Percentiles rank a stretch among this genome's conserved stretches.
phyloP scores from a whole-genome alignment of 2,329 filamentous ascomycete species.

The Neocucurbitaria cava region DNA sequence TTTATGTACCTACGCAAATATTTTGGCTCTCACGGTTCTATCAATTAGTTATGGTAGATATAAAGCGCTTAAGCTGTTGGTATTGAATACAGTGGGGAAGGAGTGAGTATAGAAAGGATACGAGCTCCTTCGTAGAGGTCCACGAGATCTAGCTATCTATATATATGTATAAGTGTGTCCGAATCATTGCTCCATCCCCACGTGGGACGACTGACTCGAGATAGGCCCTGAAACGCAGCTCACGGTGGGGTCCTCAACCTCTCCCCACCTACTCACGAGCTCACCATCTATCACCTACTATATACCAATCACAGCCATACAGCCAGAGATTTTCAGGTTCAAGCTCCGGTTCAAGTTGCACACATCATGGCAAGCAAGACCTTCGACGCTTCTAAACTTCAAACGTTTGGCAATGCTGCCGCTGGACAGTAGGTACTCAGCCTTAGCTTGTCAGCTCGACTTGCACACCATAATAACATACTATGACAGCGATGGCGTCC shows the following conservation, averaged over 20 bases:
- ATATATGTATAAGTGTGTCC: not conserved
- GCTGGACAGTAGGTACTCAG: constrained; percentile 77
- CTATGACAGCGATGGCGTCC: constrained; percentile 77
- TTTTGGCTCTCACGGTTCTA: no score
- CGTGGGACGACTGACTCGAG: constrained; percentile 23
- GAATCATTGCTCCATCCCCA: constrained; percentile 11
- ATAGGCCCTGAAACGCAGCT: constrained; percentile 20
- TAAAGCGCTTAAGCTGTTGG: no score
- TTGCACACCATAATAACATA: constrained; percentile 12
- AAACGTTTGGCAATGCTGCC: constrained; percentile 76
- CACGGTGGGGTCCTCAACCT: constrained; percentile 5
- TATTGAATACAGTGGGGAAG: no score
- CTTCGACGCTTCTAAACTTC: constrained; percentile 67
- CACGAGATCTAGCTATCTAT: not conserved
- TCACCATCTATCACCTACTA: constrained; percentile 7
- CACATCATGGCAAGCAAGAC: constrained; percentile 52
- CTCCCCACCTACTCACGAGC: constrained; percentile 10
- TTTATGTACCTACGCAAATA: no score
- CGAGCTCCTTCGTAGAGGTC: no score
- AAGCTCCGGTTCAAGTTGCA: not conserved
- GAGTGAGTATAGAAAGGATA: no score
- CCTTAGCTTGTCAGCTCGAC: constrained; percentile 5
- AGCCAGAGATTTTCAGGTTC: constrained; percentile 1
- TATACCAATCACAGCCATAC: constrained; percentile 15
- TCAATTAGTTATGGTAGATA: no score